These are phyloP conservation scores for Rhizopogon vesiculosus DNA, from an alignment of 768 basidiomycete species.

Conservation along the genomic window DNA sequence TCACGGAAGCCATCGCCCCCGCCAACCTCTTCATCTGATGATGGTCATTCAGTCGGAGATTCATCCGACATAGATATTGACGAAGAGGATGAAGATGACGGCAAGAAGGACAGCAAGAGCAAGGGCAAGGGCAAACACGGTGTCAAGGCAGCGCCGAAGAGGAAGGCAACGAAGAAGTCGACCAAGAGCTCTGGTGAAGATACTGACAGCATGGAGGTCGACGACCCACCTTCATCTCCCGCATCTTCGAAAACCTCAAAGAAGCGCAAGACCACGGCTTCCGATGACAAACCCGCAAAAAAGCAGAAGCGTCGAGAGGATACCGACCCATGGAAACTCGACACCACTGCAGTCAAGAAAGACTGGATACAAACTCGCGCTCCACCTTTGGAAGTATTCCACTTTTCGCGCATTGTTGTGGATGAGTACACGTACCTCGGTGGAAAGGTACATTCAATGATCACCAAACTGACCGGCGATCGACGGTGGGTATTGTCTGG, in stretches of 20 bases:
- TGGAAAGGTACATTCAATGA: conserved; percentile 71
- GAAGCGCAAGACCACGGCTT: conserved; percentile 37
- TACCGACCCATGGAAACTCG: conserved; percentile 77
- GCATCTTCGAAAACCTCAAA: conserved; percentile 33
- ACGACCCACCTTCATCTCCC: conserved; percentile 36
- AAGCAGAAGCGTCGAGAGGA: conserved; percentile 59
- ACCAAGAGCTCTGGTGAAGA: conserved; percentile 26
- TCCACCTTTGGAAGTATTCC: conserved; percentile 90
- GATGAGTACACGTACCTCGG: conserved; percentile 95
- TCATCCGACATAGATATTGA: conserved; percentile 17
- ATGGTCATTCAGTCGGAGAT: conserved; percentile 18
- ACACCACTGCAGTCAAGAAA: conserved; percentile 50
- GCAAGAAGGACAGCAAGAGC: conserved; percentile 21
- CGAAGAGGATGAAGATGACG: conserved; percentile 20
- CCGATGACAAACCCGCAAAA: conserved; percentile 37
- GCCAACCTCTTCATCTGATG: conserved; percentile 25
- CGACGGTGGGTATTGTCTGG: conserved; percentile 96
- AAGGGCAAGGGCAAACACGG: conserved; percentile 7
- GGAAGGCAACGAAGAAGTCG: conserved; percentile 30
- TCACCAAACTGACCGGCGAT: conserved; percentile 72
- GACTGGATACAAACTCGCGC: conserved; percentile 79
- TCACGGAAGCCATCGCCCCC: conserved; percentile 15
- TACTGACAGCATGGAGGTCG: conserved; percentile 54
- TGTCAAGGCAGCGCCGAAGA: conserved; percentile 11
- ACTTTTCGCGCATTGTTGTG: conserved; percentile 83